These are phyloP conservation scores for Jimgerdemannia flammicorona DNA, from an alignment of 192 early-diverging fungal species.

Conservation along the genomic window DNA sequence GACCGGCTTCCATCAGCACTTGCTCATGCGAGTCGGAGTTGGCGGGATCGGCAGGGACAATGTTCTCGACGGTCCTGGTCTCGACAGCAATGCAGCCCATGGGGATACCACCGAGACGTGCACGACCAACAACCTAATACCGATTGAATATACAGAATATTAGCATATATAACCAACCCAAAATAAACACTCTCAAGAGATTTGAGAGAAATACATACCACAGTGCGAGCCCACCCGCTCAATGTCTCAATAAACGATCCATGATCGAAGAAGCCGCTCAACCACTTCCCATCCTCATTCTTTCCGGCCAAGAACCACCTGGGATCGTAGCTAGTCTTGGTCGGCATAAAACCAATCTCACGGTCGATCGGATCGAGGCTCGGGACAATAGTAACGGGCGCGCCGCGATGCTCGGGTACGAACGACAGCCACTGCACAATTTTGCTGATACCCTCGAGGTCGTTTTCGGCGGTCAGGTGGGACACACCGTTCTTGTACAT, in stretches of 20 bases:
- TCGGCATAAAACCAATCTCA: conserved; percentile 76
- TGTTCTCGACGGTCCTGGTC: conserved; percentile 86
- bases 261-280: conserved; percentile 95
- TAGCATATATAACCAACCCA: too few species aligned
- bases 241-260: conserved; percentile 96
- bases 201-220: conserved; percentile 44
- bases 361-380: conserved; percentile 77
- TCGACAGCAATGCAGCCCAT: conserved; percentile 98
- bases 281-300: conserved; percentile 64
- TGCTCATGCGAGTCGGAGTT: conserved; percentile 88
- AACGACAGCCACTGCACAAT: conserved; percentile 93
- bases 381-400: conserved; percentile 61
- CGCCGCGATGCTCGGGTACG: conserved; percentile 72
- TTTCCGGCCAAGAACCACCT: conserved; percentile 84
- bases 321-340: conserved; percentile 87
- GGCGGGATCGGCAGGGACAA: conserved; percentile 93
- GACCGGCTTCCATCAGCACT: conserved; percentile 86
- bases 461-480: conserved; percentile 93
- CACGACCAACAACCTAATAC: conserved; percentile 70
- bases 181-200: neutral
- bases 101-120: conserved; percentile 93
- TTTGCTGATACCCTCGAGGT: conserved; percentile 88
- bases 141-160: neutral
- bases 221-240: conserved; percentile 95
- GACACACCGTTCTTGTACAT: conserved; percentile 99